These are phyloP conservation scores for Ascochyta pisi DNA, from an alignment of 2,329 filamentous ascomycete genomes.

Conservation along the genomic window DNA sequence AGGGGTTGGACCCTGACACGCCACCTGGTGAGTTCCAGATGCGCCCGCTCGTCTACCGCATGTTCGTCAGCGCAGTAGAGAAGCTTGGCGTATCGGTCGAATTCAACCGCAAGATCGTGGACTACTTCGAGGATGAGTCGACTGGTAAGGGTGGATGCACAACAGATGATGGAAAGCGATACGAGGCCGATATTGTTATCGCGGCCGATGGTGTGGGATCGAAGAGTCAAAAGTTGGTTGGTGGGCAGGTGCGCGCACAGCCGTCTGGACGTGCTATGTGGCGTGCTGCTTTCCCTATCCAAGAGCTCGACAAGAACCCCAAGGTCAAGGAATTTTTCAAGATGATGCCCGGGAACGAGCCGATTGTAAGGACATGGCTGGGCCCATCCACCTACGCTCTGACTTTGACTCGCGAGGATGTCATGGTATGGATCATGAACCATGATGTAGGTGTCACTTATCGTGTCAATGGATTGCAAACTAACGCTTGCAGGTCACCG, in stretches of 20 bases:
- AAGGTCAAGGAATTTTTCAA: slow-evolving; percentile 57
- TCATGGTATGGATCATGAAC: slow-evolving; percentile 60
- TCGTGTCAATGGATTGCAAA: neutral
- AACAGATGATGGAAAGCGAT: slow-evolving; percentile 50
- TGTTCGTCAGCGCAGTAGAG: slow-evolving; percentile 60
- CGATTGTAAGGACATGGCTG: slow-evolving; percentile 56
- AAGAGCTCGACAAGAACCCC: slow-evolving; percentile 54
- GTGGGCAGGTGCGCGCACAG: slow-evolving; percentile 53
- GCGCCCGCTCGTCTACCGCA: slow-evolving; percentile 62
- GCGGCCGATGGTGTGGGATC: slow-evolving; percentile 54
- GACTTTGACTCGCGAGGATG: slow-evolving; percentile 54
- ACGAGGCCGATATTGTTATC: slow-evolving; percentile 52
- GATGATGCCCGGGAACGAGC: slow-evolving; percentile 51
- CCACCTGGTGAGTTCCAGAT: slow-evolving; percentile 64
- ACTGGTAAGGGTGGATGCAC: slow-evolving; percentile 46
- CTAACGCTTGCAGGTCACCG: slow-evolving; percentile 48
- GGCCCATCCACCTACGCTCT: slow-evolving; percentile 55
- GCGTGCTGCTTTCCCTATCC: slow-evolving; percentile 51
- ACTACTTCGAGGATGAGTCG: slow-evolving; percentile 54
- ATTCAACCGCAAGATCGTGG: slow-evolving; percentile 52
- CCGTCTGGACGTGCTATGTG: slow-evolving; percentile 51
- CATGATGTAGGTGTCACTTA: slow-evolving; percentile 48
- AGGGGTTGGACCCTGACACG: slow-evolving; percentile 55
- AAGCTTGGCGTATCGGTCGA: slow-evolving; percentile 53
- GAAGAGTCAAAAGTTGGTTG: slow-evolving; percentile 54